A percentile compares a stretch with the other conserved stretches of the same genome.
These are phyloP conservation scores for Carex pumila DNA, from an alignment of 176 grass and related monocot genomes.

Conservation along the genomic window DNA sequence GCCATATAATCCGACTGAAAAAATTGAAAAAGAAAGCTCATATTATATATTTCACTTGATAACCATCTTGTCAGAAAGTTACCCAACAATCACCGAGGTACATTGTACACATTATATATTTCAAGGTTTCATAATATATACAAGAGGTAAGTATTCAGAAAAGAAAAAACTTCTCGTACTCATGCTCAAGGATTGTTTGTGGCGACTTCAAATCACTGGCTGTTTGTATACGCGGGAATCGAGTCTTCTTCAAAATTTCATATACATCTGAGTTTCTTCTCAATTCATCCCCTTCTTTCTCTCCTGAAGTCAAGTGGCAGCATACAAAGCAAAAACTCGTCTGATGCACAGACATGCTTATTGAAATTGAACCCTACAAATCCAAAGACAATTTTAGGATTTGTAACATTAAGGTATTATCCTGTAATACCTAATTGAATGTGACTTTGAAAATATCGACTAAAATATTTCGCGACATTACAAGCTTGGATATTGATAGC, in stretches of 20 bases:
- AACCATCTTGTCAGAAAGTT: neutral
- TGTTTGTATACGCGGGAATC: slow-evolving; percentile 55
- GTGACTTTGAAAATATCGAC: neutral
- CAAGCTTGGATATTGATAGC: neutral
- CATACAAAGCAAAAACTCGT: slow-evolving; percentile 91
- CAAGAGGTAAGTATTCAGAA: neutral
- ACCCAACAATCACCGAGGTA: neutral
- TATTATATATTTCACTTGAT: neutral
- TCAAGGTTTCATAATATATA: neutral
- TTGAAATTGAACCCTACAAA: slow-evolving; percentile 90
- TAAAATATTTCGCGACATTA: neutral
- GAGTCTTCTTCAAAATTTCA: slow-evolving; percentile 84
- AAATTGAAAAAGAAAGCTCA: slow-evolving; percentile 22
- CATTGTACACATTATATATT: neutral
- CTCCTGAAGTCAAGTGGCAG: slow-evolving; percentile 82
- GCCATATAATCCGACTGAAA: slow-evolving; percentile 90
- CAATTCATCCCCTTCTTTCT: slow-evolving; percentile 94
- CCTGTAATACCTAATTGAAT: slow-evolving; percentile 4
- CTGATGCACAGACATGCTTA: slow-evolving; percentile 94
- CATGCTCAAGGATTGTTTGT: slow-evolving; percentile 86
- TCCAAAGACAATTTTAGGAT: neutral
- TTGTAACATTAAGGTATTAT: neutral
- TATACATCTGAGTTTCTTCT: slow-evolving; percentile 80
- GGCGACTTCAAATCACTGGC: slow-evolving; percentile 54
- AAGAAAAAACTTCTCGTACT: slow-evolving; percentile 35